These are phyloP conservation scores for Urostyla sp. DNA, from an alignment of 73 alveolate genomes.

Conservation along the genomic window DNA sequence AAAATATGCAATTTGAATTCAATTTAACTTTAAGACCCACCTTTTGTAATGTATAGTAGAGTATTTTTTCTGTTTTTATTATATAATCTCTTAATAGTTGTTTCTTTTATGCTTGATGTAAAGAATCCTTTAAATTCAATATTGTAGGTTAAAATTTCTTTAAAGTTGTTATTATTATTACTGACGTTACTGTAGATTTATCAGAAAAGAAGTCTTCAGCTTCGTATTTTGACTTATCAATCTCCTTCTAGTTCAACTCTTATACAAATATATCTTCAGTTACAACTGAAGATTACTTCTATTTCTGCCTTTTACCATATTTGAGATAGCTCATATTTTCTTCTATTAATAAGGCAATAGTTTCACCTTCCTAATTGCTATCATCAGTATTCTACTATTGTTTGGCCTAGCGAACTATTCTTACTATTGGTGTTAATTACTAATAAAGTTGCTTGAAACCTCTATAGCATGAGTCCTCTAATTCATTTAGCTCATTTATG, in stretches of 20 bases:
- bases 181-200: constrained; percentile 10
- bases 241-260: constrained; percentile 24
- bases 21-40: background rate
- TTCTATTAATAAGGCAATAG: constrained; percentile 24
- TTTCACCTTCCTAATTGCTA: background rate
- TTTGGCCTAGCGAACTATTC: constrained; percentile 13
- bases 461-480: constrained; percentile 14
- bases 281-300: background rate
- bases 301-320: background rate
- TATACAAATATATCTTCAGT: constrained; percentile 31
- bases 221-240: background rate
- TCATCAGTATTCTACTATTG: background rate
- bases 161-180: constrained; percentile 16
- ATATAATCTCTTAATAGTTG: constrained; percentile 28
- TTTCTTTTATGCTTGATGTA: background rate
- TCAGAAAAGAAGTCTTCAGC: constrained; percentile 22
- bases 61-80: constrained; percentile 37
- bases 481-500: constrained; percentile 29
- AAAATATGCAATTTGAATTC: constrained; percentile 26
- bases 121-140: background rate
- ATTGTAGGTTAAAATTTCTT: background rate
- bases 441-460: constrained; percentile 13
- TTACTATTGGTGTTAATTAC: constrained; percentile 16
- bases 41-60: constrained; percentile 35
- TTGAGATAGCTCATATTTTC: constrained; percentile 23